Evolutionary conservation across 1,284 basidiomycete species (phyloP).

Genomic region (Boletus sp.): DNA sequence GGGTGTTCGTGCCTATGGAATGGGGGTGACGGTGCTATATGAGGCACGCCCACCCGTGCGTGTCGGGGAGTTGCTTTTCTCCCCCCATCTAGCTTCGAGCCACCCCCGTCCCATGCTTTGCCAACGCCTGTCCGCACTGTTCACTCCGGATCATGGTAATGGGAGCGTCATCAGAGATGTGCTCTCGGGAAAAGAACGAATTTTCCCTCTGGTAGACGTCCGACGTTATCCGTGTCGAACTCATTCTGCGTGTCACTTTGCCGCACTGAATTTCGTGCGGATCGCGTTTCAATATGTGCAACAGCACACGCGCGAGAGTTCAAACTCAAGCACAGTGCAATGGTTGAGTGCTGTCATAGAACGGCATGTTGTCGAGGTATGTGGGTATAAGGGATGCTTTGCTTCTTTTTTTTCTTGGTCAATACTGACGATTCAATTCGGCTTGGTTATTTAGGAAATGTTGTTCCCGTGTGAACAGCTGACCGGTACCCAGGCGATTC

Average conservation of each 20-base stretch:
- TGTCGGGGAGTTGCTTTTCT: constrained; percentile 5
- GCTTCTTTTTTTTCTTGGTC: background rate
- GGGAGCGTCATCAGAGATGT: constrained; percentile 24
- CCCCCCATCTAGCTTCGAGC: background rate
- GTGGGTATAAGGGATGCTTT: constrained; percentile 13
- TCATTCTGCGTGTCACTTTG: constrained; percentile 24
- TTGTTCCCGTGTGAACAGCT: constrained; percentile 25
- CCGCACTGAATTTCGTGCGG: constrained; percentile 33
- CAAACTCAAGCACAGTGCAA: constrained; percentile 36
- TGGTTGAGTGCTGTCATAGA: constrained; percentile 21
- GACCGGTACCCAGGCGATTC: constrained; percentile 10
- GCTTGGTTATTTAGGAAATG: constrained; percentile 16
- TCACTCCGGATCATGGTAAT: constrained; percentile 10
- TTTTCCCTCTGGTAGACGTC: constrained; percentile 21
- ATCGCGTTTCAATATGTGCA: constrained; percentile 43
- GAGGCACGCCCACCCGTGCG: constrained; percentile 10
- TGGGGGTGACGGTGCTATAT: constrained; percentile 19
- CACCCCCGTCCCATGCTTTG: constrained; percentile 17
- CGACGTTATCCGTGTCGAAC: constrained; percentile 18
- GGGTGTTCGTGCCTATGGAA: constrained; percentile 5
- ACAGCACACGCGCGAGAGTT: constrained; percentile 33
- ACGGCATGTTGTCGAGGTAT: constrained; percentile 24
- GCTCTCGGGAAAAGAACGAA: constrained; percentile 32
- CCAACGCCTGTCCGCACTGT: constrained; percentile 16
- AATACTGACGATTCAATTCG: constrained; percentile 4